phyloP scores from a whole-genome alignment of 768 basidiomycete species.

The Suillus discolor region DNA sequence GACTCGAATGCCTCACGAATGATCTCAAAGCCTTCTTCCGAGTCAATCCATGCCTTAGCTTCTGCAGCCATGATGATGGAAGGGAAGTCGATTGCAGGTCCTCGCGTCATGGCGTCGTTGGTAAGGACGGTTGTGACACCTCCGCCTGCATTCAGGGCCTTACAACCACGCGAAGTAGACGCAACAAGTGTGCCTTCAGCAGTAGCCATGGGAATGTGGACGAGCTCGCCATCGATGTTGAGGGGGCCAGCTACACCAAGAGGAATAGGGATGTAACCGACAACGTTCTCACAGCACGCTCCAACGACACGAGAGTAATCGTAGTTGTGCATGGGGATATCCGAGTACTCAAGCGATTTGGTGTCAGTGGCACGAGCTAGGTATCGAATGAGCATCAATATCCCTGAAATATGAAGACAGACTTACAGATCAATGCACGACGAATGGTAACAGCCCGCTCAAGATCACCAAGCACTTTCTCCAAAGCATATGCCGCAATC shows the following conservation, averaged over 20 bases:
- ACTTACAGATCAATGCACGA: conserved; percentile 88
- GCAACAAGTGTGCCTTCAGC: conserved; percentile 99
- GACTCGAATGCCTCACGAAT: conserved; percentile 90
- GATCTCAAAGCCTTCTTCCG: conserved; percentile 72
- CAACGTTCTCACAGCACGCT: conserved; percentile 98
- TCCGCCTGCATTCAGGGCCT: conserved; percentile 94
- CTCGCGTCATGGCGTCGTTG: conserved; percentile 96
- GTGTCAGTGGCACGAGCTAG: conserved; percentile 84
- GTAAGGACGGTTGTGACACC: conserved; percentile 94
- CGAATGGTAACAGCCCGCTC: conserved; percentile 88
- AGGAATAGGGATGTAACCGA: conserved; percentile 95
- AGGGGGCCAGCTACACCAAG: conserved; percentile 97
- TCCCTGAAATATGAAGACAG: background rate
- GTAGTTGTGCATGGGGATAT: conserved; percentile 82
- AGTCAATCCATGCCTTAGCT: conserved; percentile 87
- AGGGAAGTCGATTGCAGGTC: conserved; percentile 97
- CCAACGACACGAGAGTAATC: conserved; percentile 94
- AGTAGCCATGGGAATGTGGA: conserved; percentile 98
- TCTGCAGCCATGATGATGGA: conserved; percentile 75
- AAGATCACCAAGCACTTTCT: conserved; percentile 89
- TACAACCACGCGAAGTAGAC: conserved; percentile 96
- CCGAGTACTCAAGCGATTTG: conserved; percentile 80
- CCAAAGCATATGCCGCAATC: conserved; percentile 92
- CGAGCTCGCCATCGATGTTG: conserved; percentile 79
- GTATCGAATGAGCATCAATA: conserved; percentile 9